Conservation (phyloP, 352 stramenopile genomes). For the Phytophthora agathidicida region DNA sequence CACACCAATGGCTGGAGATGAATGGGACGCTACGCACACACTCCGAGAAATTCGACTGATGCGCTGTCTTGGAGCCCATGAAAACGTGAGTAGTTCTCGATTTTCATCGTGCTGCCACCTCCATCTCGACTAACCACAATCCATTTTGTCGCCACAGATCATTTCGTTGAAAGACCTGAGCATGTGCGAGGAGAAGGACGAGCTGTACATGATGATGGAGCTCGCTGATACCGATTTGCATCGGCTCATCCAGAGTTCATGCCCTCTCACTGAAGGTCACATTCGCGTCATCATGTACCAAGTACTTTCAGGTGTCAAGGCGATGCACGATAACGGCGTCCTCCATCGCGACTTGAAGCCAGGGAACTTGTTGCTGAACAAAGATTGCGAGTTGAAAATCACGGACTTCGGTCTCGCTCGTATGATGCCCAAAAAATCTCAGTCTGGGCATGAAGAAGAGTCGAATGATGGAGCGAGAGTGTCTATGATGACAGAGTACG, state of each 20-base stretch:
- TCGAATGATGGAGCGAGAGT: slow-evolving; percentile 33
- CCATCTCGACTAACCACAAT: neutral
- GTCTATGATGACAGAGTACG: slow-evolving; percentile 89
- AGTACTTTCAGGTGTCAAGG: slow-evolving; percentile 86
- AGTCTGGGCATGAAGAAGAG: slow-evolving; percentile 14
- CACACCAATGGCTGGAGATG: slow-evolving; percentile 89
- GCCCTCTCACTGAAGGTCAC: slow-evolving; percentile 77
- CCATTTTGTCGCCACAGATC: slow-evolving; percentile 52
- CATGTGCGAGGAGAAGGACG: slow-evolving; percentile 92
- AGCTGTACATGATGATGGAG: slow-evolving; percentile 97
- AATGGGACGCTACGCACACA: slow-evolving; percentile 91
- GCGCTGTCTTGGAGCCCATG: slow-evolving; percentile 88
- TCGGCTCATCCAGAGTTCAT: slow-evolving; percentile 89
- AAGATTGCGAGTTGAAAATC: slow-evolving; percentile 93
- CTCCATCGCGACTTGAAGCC: slow-evolving; percentile 95
- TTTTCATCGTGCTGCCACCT: neutral
- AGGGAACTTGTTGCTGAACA: slow-evolving; percentile 93
- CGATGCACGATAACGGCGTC: slow-evolving; percentile 93
- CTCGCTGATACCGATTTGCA: slow-evolving; percentile 94
- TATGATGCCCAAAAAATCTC: slow-evolving; percentile 69
- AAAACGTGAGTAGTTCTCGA: slow-evolving; percentile 69
- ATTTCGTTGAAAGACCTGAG: slow-evolving; percentile 90
- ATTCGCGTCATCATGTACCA: slow-evolving; percentile 90
- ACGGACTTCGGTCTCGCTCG: slow-evolving; percentile 95
- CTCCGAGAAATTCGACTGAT: slow-evolving; percentile 92